Evolutionary conservation across 148 eudicot species (phyloP).

Genomic region (Heliamphora exappendiculata): DNA sequence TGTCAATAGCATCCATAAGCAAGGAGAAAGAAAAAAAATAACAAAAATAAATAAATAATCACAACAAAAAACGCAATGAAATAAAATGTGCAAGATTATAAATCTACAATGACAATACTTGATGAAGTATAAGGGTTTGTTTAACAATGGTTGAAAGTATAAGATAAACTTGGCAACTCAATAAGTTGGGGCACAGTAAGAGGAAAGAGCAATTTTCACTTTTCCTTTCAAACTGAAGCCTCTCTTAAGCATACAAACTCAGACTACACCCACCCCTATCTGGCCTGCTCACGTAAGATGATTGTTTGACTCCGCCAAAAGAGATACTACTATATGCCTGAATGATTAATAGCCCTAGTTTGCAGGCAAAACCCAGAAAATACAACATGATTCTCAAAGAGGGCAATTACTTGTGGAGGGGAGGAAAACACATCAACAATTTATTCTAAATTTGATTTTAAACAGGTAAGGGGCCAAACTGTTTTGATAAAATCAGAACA

Average conservation of each 20-base stretch:
- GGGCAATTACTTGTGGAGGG: neutral
- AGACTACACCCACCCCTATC: neutral
- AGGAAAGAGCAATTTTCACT: neutral
- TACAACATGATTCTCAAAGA: neutral
- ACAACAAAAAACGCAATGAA: neutral
- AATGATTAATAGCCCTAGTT: neutral
- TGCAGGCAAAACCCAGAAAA: neutral
- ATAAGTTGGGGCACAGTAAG: neutral
- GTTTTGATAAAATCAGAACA: neutral
- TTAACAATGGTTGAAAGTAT: neutral
- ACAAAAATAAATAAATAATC: neutral
- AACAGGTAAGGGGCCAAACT: neutral
- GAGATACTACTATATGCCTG: neutral
- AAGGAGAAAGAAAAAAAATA: neutral
- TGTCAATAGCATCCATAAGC: conserved; percentile 8
- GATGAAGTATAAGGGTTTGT: neutral
- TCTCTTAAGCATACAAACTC: neutral
- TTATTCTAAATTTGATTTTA: neutral
- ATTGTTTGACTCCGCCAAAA: neutral
- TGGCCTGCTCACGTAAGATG: neutral
- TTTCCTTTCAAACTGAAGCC: neutral
- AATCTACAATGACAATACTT: neutral
- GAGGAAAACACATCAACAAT: neutral
- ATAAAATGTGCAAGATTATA: neutral
- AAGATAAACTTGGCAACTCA: neutral